Percentiles rank a stretch among this genome's conserved stretches.
phyloP scores from a whole-genome alignment of 140 eudicot genomes.

The Erigeron philadelphicus region DNA sequence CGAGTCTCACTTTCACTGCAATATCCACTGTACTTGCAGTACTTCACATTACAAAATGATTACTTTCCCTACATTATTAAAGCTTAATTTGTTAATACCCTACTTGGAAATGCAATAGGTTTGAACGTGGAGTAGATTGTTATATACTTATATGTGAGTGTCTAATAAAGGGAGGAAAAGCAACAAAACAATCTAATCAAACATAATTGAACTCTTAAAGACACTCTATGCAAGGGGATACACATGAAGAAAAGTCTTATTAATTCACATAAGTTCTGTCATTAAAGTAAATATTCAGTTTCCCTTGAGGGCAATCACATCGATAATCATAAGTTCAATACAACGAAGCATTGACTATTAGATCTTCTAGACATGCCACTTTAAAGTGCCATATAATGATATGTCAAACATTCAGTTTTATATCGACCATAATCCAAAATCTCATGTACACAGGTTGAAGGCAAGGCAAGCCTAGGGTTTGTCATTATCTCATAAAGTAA shows the following conservation, averaged over 20 bases:
- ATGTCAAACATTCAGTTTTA: slow-evolving; percentile 5
- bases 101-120: background rate
- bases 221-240: background rate
- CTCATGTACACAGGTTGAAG: background rate
- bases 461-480: slow-evolving; percentile 8
- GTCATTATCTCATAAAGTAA: too few relatives aligned
- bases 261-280: slow-evolving; percentile 9
- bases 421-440: background rate
- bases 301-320: slow-evolving; percentile 11
- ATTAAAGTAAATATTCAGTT: slow-evolving; percentile 5
- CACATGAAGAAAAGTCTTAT: background rate
- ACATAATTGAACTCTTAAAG: background rate
- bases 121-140: background rate
- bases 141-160: background rate
- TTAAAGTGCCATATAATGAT: slow-evolving; percentile 24
- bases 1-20: slow-evolving; percentile 5
- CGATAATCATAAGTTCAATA: slow-evolving; percentile 2
- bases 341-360: background rate
- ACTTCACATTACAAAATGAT: background rate
- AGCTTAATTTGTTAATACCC: background rate
- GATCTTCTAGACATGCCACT: background rate
- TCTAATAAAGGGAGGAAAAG: background rate
- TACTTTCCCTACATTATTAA: slow-evolving; percentile 3
- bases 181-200: background rate
- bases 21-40: slow-evolving; percentile 8